phyloP scores from a whole-genome alignment of 805 yeast genomes.

The Sugiyamaella lignohabitans region DNA sequence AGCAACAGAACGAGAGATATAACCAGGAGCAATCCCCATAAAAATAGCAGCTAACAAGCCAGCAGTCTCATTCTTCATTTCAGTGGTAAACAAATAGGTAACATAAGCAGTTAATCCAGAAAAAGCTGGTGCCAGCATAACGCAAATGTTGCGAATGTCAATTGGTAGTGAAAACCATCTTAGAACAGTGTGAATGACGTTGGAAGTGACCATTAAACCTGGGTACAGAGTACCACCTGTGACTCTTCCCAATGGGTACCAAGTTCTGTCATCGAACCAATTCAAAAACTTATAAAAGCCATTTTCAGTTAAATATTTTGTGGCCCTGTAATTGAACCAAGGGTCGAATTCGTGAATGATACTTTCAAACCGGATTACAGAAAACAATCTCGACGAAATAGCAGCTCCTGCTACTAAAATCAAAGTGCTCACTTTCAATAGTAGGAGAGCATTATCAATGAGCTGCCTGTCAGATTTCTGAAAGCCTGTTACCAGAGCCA shows the following conservation, averaged over 20 bases:
- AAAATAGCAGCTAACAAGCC: conserved; percentile 90
- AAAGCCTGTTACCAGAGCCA: no score
- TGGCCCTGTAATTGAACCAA: conserved; percentile 78
- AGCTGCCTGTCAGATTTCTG: neutral
- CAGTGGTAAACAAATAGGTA: conserved; percentile 79
- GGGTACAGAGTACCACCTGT: conserved; percentile 99
- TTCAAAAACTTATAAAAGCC: conserved; percentile 87
- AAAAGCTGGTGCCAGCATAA: conserved; percentile 92
- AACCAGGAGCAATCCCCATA: conserved; percentile 98
- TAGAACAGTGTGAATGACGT: conserved; percentile 73
- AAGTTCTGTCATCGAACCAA: conserved; percentile 98
- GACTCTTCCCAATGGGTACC: conserved; percentile 99
- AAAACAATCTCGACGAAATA: conserved; percentile 81
- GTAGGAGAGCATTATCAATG: conserved; percentile 22
- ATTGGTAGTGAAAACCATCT: conserved; percentile 63
- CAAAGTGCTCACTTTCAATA: conserved; percentile 63
- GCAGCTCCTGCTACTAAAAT: conserved; percentile 85
- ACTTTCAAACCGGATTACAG: conserved; percentile 93
- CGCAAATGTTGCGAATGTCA: conserved; percentile 94
- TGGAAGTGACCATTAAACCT: conserved; percentile 97
- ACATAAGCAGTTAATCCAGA: conserved; percentile 87
- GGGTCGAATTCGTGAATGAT: conserved; percentile 88
- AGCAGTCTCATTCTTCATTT: conserved; percentile 83
- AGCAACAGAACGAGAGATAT: conserved; percentile 96
- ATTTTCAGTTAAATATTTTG: conserved; percentile 79